Percentiles rank a stretch among this genome's conserved stretches.
Conservation (phyloP, 345 rosid genomes). For the Eucalyptus cladocalyx region DNA sequence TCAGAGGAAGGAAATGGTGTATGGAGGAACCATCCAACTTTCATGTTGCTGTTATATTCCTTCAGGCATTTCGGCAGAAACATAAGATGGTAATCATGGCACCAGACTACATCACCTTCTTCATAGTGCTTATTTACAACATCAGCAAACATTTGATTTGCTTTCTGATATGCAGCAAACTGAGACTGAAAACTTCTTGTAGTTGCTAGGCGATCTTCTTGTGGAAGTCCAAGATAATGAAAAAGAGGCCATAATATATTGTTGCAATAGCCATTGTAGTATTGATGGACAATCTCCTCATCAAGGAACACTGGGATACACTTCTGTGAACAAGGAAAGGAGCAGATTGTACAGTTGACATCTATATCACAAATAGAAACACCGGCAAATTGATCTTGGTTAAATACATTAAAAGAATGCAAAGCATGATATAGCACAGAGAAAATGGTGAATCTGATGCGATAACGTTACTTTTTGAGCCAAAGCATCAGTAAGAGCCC, state of each 20-base stretch:
- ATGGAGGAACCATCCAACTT: constrained; percentile 99
- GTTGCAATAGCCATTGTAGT: constrained; percentile 98
- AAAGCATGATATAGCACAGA: neutral
- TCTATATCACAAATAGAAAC: neutral
- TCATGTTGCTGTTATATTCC: constrained; percentile 71
- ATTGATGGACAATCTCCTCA: constrained; percentile 98
- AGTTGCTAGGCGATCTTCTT: constrained; percentile 98
- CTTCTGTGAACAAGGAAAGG: constrained; percentile 36
- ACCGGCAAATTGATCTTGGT: neutral
- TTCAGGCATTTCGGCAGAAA: constrained; percentile 94
- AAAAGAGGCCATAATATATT: constrained; percentile 98
- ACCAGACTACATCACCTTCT: constrained; percentile 99
- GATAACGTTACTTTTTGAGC: constrained; percentile 63
- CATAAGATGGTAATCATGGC: constrained; percentile 99
- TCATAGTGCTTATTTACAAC: constrained; percentile 89
- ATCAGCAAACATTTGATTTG: constrained; percentile 97
- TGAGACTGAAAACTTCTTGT: constrained; percentile 98
- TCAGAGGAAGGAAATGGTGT: constrained; percentile 99
- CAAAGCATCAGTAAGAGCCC: constrained; percentile 86
- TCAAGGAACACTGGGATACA: constrained; percentile 99
- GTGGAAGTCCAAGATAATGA: constrained; percentile 97
- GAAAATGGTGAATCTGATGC: neutral
- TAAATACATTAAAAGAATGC: neutral
- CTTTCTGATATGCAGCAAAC: constrained; percentile 91
- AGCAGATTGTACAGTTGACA: neutral